phyloP scores from a whole-genome alignment of 768 basidiomycete genomes.

The Xanthoconium purpureum region DNA sequence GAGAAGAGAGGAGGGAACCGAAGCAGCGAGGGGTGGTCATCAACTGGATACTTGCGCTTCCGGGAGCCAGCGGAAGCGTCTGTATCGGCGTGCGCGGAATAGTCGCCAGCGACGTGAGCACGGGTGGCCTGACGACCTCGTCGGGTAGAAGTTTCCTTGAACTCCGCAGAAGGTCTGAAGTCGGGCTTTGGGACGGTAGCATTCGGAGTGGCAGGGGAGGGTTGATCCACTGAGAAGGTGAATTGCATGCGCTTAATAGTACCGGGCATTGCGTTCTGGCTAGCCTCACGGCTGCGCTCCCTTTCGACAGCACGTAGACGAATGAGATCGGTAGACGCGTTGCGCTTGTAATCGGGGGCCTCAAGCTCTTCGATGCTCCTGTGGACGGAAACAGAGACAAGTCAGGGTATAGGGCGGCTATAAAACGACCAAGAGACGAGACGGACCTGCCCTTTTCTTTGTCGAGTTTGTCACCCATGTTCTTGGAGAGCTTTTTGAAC shows the following conservation, averaged over 20 bases:
- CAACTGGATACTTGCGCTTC: conserved; percentile 24
- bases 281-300: conserved; percentile 74
- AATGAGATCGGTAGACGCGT: conserved; percentile 75
- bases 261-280: conserved; percentile 59
- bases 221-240: conserved; percentile 82
- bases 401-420: conserved; percentile 18
- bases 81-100: conserved; percentile 12
- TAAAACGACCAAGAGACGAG: not conserved
- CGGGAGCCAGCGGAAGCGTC: conserved; percentile 28
- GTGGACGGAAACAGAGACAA: not conserved
- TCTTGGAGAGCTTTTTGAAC: conserved; percentile 85
- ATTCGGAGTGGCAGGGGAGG: conserved; percentile 44
- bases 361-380: conserved; percentile 85
- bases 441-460: conserved; percentile 88
- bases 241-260: conserved; percentile 88
- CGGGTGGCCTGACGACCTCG: conserved; percentile 41
- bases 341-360: conserved; percentile 79
- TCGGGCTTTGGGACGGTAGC: conserved; percentile 58
- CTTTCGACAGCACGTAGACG: conserved; percentile 78
- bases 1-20: conserved; percentile 74
- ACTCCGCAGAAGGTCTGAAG: conserved; percentile 61
- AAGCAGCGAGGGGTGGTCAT: conserved; percentile 43
- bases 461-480: conserved; percentile 89
- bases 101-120: conserved; percentile 33
- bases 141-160: conserved; percentile 46